A percentile compares a stretch with the other conserved stretches of the same genome.
Evolutionary conservation across 208 protist genomes (phyloP).

Genomic region (Leishmania martiniquensis): DNA sequence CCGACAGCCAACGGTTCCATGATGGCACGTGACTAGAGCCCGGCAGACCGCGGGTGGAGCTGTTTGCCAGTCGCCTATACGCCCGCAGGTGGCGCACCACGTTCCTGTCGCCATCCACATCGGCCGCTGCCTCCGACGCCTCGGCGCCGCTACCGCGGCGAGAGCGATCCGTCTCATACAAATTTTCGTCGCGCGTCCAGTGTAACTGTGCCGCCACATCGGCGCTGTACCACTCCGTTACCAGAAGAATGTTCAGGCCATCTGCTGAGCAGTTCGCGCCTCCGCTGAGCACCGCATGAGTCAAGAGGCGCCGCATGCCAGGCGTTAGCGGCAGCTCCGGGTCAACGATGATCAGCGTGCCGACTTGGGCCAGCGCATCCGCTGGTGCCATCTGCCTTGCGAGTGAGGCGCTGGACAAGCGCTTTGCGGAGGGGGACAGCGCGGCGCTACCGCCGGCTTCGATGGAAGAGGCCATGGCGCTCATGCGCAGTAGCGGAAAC

Average conservation of each 20-base stretch:
- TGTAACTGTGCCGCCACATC: slow-evolving; percentile 4
- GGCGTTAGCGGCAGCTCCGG: slow-evolving; percentile 45
- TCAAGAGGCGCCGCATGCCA: slow-evolving; percentile 35
- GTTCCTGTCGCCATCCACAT: neutral
- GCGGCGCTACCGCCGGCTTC: neutral
- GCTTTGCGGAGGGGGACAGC: neutral
- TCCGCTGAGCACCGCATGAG: slow-evolving; percentile 15
- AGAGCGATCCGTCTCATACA: neutral
- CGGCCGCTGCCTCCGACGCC: neutral
- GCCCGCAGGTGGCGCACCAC: neutral
- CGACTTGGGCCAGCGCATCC: slow-evolving; percentile 26
- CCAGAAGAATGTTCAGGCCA: slow-evolving; percentile 45
- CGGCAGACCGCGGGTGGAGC: slow-evolving; percentile 16
- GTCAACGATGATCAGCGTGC: slow-evolving; percentile 51
- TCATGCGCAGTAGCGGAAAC: slow-evolving; percentile 38
- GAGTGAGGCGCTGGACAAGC: neutral
- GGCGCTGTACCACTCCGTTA: slow-evolving; percentile 58
- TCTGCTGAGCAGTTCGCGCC: neutral
- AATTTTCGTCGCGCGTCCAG: slow-evolving; percentile 4
- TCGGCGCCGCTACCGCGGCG: neutral
- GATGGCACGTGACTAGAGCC: slow-evolving; percentile 56
- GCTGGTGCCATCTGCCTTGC: neutral
- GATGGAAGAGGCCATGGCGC: neutral
- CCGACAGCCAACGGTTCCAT: slow-evolving; percentile 41
- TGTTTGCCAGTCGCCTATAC: neutral